These are phyloP conservation scores for Penicillium lagena DNA, from an alignment of 495 filamentous ascomycete species.

Conservation along the genomic window DNA sequence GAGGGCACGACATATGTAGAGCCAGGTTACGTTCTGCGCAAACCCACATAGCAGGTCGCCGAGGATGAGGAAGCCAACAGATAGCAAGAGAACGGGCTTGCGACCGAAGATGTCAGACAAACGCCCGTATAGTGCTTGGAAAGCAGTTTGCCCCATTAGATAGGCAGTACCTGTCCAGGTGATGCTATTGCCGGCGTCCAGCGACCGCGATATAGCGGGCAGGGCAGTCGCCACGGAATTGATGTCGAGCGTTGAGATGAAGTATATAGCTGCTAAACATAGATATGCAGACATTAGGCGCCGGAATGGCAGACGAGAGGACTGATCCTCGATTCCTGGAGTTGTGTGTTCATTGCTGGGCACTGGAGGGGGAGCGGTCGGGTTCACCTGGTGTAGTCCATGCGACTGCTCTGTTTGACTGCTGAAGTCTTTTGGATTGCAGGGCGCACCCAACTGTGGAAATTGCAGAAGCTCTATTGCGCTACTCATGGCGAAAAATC, in stretches of 20 bases:
- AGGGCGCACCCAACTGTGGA: too few species aligned
- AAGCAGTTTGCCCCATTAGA: slow-evolving; percentile 20
- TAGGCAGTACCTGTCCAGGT: slow-evolving; percentile 27
- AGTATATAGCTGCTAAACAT: neutral
- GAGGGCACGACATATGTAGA: slow-evolving; percentile 14
- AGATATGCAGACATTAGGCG: too few species aligned
- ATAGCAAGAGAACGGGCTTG: slow-evolving; percentile 14
- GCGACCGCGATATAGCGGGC: slow-evolving; percentile 22
- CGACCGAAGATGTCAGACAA: slow-evolving; percentile 32
- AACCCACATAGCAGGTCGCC: slow-evolving; percentile 20
- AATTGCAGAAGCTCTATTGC: too few species aligned
- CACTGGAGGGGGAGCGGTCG: too few species aligned
- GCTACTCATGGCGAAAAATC: too few species aligned
- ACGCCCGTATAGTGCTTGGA: slow-evolving; percentile 27
- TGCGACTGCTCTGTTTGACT: too few species aligned
- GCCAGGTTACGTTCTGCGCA: slow-evolving; percentile 7
- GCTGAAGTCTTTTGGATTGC: too few species aligned
- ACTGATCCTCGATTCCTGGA: too few species aligned
- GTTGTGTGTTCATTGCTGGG: too few species aligned
- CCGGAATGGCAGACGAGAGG: too few species aligned
- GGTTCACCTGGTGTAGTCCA: too few species aligned
- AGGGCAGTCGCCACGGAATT: slow-evolving; percentile 23
- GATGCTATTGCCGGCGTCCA: slow-evolving; percentile 18
- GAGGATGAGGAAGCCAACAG: slow-evolving; percentile 15
- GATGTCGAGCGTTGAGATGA: slow-evolving; percentile 25